Evolutionary conservation across 163 green algal genomes (phyloP), one percentile per base, ranked within the genome.

Genomic region (Coccomyxa subellipsoidea): DNA sequence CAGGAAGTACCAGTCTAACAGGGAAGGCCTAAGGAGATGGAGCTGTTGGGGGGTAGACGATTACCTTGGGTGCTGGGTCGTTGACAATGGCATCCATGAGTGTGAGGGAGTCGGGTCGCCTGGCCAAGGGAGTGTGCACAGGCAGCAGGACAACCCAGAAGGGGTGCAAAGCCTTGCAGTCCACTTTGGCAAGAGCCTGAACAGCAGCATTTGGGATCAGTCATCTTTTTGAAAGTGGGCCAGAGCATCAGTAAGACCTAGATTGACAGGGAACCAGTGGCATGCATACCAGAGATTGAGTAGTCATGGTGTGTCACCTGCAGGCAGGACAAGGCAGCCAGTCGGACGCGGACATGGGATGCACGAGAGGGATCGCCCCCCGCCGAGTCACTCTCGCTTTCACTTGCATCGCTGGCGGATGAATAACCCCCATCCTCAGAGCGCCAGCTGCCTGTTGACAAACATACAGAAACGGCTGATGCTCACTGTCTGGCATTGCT

Each of bases 61-160:
- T 77, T 76, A 91, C 90, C 88, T 92, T 92, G 39, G 80, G 76
- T 7, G 85, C 35, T 2, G 90, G 89, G 78, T 94, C 90, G 47
- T 90, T 83, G 78, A 92, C 83, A 81, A 94, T 78, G 71, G 89
- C 82, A 2, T 88, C 92, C 35, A 93, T 77, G 29, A 94, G 87
- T 36, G 91, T 88, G 23, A 88, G 85, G 5, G 78, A 85, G 39
- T 87, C 75, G 10, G 88, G 89, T 73, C 81, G 78, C 7, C 77
- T 76, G 78, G 87, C 79, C 81, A 94, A 86, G 38, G 89, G 86
- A 53, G 78, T 79, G 36, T 84, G 69, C 35, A 84, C 81, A 31
- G 91, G 91, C 83, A 96, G 87, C 82, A 96, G 78, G 18, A 73
- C 76, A 3, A 82, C 80, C 91, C 91, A 93, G 80, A 90, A 87